Base-by-base conservation (phyloP, 352 stramenopile species). In the Phytophthora nicotianae region DNA sequence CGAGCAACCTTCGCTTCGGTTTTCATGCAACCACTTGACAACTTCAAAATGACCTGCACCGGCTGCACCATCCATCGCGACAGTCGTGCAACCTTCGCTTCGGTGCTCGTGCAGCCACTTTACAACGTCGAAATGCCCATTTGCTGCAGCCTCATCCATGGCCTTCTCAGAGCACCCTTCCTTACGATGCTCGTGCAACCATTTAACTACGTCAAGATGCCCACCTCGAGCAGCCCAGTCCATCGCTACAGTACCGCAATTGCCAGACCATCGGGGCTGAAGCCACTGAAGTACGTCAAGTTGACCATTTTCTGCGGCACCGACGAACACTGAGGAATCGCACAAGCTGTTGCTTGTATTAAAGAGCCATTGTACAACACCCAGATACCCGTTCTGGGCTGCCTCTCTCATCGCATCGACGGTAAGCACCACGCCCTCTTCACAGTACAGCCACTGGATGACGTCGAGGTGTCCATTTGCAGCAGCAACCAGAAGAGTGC, bases 51-150 rank as follows among this genome's bases (percentile, higher is more conserved):
- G 19, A 1, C 63, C 63, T 0, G 17, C 27, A 2, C 41, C 45
- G 17, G 62, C 62, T 32, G 56, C 56, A 8, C 17, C 35, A 50
- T 67, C 43, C 57, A 71, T 68, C 9, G 58, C 58, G 10, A 38
- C 0, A 8, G 4, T 59, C 2, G 48, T 58, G 35, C 59, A 69
- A 6, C 52, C 58, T 46, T 65, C 58, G 1, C 24, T 62, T 10
- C 59, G 58, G 16, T 73, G 37, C 13, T 60, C 26, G 16, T 72
- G 58, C 17, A 72, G 21, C 45, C 51, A 71, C 20, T 59, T 47
- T 13, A 68, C 46, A n/a, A 72, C 24, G 14, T 50, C 46, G 3
- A 68, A 20, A 20, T 55, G 50, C 0, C 56, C 56, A 27, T 51
- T 57, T 17, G 10, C 14, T 13, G 51, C 65, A 50, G 58, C 53